Evolutionary conservation across 106 monocot species (phyloP), one percentile per base, ranked within the genome.

Genomic region (Chionographis japonica): DNA sequence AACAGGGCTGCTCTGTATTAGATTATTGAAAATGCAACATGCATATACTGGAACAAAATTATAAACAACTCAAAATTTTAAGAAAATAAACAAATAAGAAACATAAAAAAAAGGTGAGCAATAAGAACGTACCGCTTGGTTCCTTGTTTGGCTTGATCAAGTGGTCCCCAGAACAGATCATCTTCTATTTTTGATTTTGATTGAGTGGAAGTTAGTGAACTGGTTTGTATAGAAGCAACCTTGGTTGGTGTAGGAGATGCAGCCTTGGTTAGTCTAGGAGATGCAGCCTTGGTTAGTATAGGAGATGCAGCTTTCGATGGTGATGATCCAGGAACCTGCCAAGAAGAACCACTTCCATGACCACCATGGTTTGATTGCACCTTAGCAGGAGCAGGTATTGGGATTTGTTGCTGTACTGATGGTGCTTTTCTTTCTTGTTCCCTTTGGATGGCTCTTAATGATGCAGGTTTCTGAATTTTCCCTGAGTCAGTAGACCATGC

Each of bases 111-210:
- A 46, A 46, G 27, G 46, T 46, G 60, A 41, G 6, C 7, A 2
- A 38, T 3, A 39, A 74, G 46, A 17, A 56, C 85, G 46, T 83
- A 92, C 85, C 74, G 77, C 69, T 90, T 90, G 42, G 53, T 37
- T 57, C 79, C 90, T 35, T 78, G 80, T 77, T 88, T 86, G 27
- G 78, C 16, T 62, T 85, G 83, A 71, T 93, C 83, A 40, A 80
- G 61, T 61, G 93, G 87, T 4, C 98, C 98, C 98, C 98, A 98
- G 50, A 98, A 98, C 19, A 92, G 74, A 79, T 98, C 98, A 76
- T 97, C 95, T 68, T 98, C 98, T 8, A 61, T 54, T 75, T 68
- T 79, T 14, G 80, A 50, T 81, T 88, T 93, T 37, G 79, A 56
- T 14, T 62, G 77, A 66, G 61, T 60, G 40, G 79, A 75, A 70